Percentiles rank a stretch among this genome's conserved stretches.
phyloP scores from a whole-genome alignment of 2,329 filamentous ascomycete species.

The Penicillium brasilianum region DNA sequence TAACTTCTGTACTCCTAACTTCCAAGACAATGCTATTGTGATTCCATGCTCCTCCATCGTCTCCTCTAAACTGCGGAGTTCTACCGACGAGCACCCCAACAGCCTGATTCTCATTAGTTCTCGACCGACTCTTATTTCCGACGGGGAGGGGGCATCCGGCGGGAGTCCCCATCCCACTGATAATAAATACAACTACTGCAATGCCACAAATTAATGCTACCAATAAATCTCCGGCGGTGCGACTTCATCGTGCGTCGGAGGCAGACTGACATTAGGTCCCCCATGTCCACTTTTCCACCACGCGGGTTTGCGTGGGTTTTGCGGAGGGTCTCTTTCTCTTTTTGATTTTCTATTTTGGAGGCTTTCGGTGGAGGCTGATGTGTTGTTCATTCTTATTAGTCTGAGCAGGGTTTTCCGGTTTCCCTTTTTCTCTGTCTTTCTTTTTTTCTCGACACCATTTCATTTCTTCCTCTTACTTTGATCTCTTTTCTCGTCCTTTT shows the following conservation, averaged over 20 bases:
- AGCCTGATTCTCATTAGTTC: background rate
- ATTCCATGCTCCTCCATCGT: background rate
- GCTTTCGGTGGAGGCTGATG: background rate
- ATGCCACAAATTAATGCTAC: background rate
- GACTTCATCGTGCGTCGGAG: slow-evolving; percentile 7
- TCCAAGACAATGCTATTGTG: background rate
- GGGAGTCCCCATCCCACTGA: background rate
- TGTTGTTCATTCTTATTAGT: background rate
- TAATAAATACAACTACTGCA: no score
- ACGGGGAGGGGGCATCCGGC: no score
- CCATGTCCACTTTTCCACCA: background rate
- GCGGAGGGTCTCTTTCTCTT: background rate
- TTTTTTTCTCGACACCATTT: background rate
- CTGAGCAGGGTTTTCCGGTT: background rate
- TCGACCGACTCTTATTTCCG: background rate
- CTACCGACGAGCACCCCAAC: background rate
- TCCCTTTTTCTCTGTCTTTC: slow-evolving; percentile 8
- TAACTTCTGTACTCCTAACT: background rate
- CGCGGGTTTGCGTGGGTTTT: background rate
- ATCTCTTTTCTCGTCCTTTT: background rate
- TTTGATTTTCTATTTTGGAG: no score
- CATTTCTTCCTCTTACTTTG: slow-evolving; percentile 7
- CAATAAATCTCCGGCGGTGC: slow-evolving; percentile 4
- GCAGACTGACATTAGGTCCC: background rate
- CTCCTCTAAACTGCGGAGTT: background rate